Evolutionary conservation across 192 early-diverging fungal genomes (phyloP), one percentile per base, ranked within the genome.

Genomic region (Backusella tarrabulga): DNA sequence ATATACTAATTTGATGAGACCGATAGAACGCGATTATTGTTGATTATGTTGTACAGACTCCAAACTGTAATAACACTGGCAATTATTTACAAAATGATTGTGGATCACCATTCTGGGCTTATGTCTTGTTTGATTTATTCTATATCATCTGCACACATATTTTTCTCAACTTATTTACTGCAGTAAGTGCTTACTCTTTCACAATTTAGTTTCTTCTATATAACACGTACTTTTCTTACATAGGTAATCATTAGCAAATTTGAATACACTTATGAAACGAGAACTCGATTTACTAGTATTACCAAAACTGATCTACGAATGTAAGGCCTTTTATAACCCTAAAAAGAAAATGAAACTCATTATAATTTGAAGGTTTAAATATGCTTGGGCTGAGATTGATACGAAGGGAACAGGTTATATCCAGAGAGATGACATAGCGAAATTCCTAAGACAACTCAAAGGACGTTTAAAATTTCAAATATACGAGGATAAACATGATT

Each of bases 111-210:
- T 54, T 67, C 0, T 88, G 87, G 89, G 79, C 87, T 1, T 88
- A 86, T 34, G 74, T 88, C 7, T 66, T 90, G n/a, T 90, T 90
- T 60, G 84, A 87, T 36, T 71, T 80, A 3, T 90, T 87, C 77
- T 87, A 88, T 70, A 87, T 90, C 38, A 78, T 87, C n/a, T 90
- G 85, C 38, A 90, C 86, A 74, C 86, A 90, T 60, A 90, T 90
- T 21, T 88, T 90, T 44, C 76, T 85, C 3, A 88, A 88, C 80
- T 80, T 90, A 85, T 90, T 90, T 44, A 87, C 85, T 54, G 89
- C 85, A 15, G 87, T 90, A 78, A 77, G 77, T 73, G 19, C 14
- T 14, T 54, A 0, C 3, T 26, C 3, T 68, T 56, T 74, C n/a
- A 29, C 32, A 6, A n/a, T 35, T 21, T 21, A 9, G 3, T 46